phyloP scores from a whole-genome alignment of 2,329 filamentous ascomycete species.

The Stemphylium beticola region DNA sequence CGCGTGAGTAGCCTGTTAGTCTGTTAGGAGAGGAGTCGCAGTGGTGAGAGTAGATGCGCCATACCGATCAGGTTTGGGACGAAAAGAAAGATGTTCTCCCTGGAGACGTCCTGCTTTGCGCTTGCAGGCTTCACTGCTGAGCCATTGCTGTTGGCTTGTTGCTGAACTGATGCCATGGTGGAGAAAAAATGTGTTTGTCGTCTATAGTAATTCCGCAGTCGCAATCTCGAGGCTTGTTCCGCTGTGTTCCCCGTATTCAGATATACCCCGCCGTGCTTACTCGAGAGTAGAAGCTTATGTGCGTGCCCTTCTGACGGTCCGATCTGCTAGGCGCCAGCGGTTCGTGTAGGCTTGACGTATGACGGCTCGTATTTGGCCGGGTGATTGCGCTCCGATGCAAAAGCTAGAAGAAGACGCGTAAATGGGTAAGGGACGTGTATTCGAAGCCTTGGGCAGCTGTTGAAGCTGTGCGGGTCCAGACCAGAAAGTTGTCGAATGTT shows the following conservation, averaged over 20 bases:
- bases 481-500: slow-evolving; percentile 36
- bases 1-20: slow-evolving; percentile 55
- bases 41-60: slow-evolving; percentile 7
- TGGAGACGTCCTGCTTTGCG: slow-evolving; percentile 34
- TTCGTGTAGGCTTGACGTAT: slow-evolving; percentile 6
- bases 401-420: neutral
- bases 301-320: slow-evolving; percentile 8
- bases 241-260: neutral
- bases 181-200: neutral
- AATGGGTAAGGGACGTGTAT: neutral
- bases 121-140: slow-evolving; percentile 28
- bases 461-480: slow-evolving; percentile 17
- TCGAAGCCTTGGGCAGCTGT: slow-evolving; percentile 7
- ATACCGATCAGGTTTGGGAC: slow-evolving; percentile 60
- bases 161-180: slow-evolving; percentile 38
- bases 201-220: neutral
- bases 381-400: neutral
- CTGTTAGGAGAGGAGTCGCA: slow-evolving; percentile 15
- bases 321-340: slow-evolving; percentile 10
- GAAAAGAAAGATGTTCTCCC: slow-evolving; percentile 63
- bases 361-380: neutral
- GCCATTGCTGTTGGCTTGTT: slow-evolving; percentile 41
- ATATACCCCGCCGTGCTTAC: slow-evolving; percentile 18
- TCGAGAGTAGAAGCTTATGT: slow-evolving; percentile 5
- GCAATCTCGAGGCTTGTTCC: neutral